phyloP scores from a whole-genome alignment of 2,329 filamentous ascomycete genomes.

The Rasamsonia emersonii region DNA sequence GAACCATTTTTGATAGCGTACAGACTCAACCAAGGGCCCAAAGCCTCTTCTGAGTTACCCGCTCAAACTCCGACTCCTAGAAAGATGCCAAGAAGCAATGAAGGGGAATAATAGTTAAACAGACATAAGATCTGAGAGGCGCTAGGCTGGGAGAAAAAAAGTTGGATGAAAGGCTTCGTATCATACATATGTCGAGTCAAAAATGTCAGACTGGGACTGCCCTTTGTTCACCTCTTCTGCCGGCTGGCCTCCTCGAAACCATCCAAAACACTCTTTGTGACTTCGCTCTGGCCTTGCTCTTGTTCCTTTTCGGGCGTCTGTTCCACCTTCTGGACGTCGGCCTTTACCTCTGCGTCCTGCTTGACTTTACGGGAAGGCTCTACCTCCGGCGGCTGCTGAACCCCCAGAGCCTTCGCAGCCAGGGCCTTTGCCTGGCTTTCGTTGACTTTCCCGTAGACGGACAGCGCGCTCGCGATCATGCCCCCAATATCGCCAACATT shows the following conservation, averaged over 20 bases:
- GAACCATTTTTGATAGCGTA: too few relatives aligned
- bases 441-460: slow-evolving; percentile 89
- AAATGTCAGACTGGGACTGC: slow-evolving; percentile 1
- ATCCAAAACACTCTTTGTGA: slow-evolving; percentile 41
- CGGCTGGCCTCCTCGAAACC: slow-evolving; percentile 38
- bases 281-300: slow-evolving; percentile 32
- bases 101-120: too few relatives aligned
- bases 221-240: slow-evolving; percentile 18
- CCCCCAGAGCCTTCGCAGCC: slow-evolving; percentile 29
- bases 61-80: too few relatives aligned
- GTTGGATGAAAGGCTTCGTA: slow-evolving; percentile 2
- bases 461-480: slow-evolving; percentile 94
- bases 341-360: slow-evolving; percentile 10
- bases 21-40: too few relatives aligned
- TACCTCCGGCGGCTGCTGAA: slow-evolving; percentile 13
- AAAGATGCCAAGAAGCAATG: too few relatives aligned
- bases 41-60: too few relatives aligned
- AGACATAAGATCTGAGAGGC: too few relatives aligned
- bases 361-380: slow-evolving; percentile 6
- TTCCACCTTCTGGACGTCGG: slow-evolving; percentile 18
- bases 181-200: slow-evolving; percentile 2
- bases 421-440: slow-evolving; percentile 65
- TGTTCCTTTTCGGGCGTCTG: slow-evolving; percentile 20
- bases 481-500: slow-evolving; percentile 93
- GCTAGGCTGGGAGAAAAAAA: too few relatives aligned